These are phyloP conservation scores for Sarocladium strictum DNA, from an alignment of 2,329 filamentous ascomycete species.

Conservation along the genomic window DNA sequence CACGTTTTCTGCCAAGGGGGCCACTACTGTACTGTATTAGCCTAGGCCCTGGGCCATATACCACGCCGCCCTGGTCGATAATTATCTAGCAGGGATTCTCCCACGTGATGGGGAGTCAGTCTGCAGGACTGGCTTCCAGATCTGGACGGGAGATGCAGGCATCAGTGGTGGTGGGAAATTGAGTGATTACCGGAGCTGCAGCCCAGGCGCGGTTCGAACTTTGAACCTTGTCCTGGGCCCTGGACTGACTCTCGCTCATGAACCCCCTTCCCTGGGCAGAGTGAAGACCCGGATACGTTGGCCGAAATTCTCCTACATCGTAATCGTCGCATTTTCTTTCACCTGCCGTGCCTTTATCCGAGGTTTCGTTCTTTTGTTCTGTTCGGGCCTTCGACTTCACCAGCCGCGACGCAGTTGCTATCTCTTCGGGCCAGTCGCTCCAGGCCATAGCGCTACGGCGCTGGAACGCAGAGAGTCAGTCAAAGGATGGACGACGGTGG, in stretches of 20 bases:
- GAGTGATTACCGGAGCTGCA: conserved; percentile 5
- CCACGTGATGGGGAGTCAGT: conserved; percentile 3
- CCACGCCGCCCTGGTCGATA: neutral
- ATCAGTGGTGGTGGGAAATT: neutral
- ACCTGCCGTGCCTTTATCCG: neutral
- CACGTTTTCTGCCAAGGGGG: neutral
- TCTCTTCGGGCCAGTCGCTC: neutral
- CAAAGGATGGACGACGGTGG: neutral
- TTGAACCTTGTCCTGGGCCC: no score
- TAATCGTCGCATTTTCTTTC: neutral
- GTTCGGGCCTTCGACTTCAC: neutral
- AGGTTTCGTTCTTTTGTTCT: neutral
- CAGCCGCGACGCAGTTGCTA: neutral
- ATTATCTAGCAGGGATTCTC: conserved; percentile 3
- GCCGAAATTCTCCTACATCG: neutral
- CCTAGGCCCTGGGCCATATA: neutral
- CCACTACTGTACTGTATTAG: no score
- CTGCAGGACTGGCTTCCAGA: neutral
- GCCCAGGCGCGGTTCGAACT: neutral
- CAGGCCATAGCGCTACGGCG: neutral
- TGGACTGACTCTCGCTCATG: no score
- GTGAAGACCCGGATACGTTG: no score
- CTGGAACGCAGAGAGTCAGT: neutral
- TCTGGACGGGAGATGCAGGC: neutral
- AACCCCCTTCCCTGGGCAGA: neutral